Percentiles rank a stretch among this genome's conserved stretches.
Evolutionary conservation across 208 protist genomes (phyloP).

Genomic region (Leishmania tropica): DNA sequence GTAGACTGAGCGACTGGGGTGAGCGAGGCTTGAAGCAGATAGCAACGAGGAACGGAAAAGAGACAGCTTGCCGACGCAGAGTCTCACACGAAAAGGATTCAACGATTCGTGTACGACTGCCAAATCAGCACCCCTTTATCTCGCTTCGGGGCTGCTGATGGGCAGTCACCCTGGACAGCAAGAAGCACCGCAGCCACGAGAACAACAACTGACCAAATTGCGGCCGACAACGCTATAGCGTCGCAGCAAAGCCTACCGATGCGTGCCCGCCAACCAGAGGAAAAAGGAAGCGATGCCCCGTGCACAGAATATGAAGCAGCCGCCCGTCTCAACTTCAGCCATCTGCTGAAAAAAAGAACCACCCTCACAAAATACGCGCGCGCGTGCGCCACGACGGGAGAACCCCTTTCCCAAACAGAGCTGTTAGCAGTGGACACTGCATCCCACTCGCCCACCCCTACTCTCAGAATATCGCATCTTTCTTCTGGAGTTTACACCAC

Average conservation of each 20-base stretch:
- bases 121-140: neutral
- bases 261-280: neutral
- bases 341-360: neutral
- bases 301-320: neutral
- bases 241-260: neutral
- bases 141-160: neutral
- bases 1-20: neutral
- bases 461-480: neutral
- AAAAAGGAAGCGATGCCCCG: neutral
- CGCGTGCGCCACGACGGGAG: neutral
- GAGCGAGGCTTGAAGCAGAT: neutral
- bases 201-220: neutral
- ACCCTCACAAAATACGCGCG: neutral
- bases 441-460: neutral
- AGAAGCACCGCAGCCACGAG: neutral
- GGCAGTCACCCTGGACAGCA: neutral
- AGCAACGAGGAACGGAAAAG: neutral
- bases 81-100: neutral
- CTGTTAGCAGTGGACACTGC: neutral
- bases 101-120: neutral
- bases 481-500: neutral
- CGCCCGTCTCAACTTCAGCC: neutral
- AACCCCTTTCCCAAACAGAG: neutral
- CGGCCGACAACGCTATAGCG: neutral
- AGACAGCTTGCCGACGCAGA: neutral